phyloP scores from a whole-genome alignment of 2,329 filamentous ascomycete genomes.

The Chalara sp. region DNA sequence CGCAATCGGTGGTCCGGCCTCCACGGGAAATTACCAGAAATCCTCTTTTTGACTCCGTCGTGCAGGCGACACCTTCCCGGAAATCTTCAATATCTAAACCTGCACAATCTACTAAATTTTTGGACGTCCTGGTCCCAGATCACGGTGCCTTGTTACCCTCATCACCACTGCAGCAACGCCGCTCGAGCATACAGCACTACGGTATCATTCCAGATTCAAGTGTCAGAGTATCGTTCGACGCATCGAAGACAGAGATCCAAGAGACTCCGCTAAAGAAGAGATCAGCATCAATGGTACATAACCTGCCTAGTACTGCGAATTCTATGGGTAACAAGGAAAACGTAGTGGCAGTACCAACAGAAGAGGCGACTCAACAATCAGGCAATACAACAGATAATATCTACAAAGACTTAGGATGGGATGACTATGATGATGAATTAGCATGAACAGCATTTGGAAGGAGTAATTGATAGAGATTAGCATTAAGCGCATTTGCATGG shows the following conservation, averaged over 20 bases:
- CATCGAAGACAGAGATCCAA: constrained; percentile 7
- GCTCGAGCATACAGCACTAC: constrained; percentile 22
- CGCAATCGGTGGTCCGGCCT: constrained; percentile 17
- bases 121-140: background rate
- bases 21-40: constrained; percentile 10
- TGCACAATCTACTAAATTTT: background rate
- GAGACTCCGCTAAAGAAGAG: constrained; percentile 23
- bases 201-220: constrained; percentile 16
- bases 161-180: constrained; percentile 19
- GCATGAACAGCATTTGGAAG: too few species aligned
- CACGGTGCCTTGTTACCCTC: constrained; percentile 14
- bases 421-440: constrained; percentile 23
- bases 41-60: constrained; percentile 10
- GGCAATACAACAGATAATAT: constrained; percentile 18
- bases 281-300: constrained; percentile 8
- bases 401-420: constrained; percentile 31
- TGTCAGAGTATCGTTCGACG: background rate
- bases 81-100: constrained; percentile 5
- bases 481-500: constrained; percentile 14
- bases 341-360: background rate
- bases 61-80: constrained; percentile 25
- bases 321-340: constrained; percentile 17
- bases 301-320: constrained; percentile 9
- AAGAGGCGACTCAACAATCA: background rate
- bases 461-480: constrained; percentile 15